A percentile compares a stretch with the other conserved stretches of the same genome.
Conservation (phyloP, 1,139 yeast genomes). For the Waltiozyma sp. region DNA sequence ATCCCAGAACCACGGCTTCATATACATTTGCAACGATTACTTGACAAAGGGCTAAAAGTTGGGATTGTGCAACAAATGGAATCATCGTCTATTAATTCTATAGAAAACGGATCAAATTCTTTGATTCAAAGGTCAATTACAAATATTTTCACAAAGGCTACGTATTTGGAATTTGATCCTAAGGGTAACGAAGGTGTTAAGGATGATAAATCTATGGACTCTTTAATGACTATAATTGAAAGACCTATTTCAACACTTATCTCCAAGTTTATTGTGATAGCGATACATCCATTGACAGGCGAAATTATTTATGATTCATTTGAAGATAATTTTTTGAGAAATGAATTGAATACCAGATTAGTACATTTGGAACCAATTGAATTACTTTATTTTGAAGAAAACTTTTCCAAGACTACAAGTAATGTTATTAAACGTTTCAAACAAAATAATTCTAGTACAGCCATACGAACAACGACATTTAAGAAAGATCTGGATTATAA, state of each 20-base stretch:
- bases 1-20: slow-evolving; percentile 72
- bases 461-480: neutral
- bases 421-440: slow-evolving; percentile 14
- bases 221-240: slow-evolving; percentile 17
- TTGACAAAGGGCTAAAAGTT: slow-evolving; percentile 58
- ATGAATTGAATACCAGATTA: slow-evolving; percentile 62
- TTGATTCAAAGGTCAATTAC: slow-evolving; percentile 63
- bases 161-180: slow-evolving; percentile 59
- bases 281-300: slow-evolving; percentile 72
- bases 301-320: slow-evolving; percentile 66
- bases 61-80: slow-evolving; percentile 85
- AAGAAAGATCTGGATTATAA: neutral
- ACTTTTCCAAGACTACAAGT: slow-evolving; percentile 18
- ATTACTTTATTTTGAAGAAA: slow-evolving; percentile 34
- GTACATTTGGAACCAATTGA: slow-evolving; percentile 71
- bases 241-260: slow-evolving; percentile 1
- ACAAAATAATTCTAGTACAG: slow-evolving; percentile 10
- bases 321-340: slow-evolving; percentile 39
- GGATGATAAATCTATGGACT: slow-evolving; percentile 14
- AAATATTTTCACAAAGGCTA: slow-evolving; percentile 72
- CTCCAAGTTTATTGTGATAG: slow-evolving; percentile 35
- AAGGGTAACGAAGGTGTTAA: slow-evolving; percentile 15
- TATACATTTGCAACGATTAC: slow-evolving; percentile 57
- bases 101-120: slow-evolving; percentile 29
- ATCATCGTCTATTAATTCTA: slow-evolving; percentile 61